phyloP scores from a whole-genome alignment of 2,329 filamentous ascomycete genomes.

The Coleophoma eucalyptorum region DNA sequence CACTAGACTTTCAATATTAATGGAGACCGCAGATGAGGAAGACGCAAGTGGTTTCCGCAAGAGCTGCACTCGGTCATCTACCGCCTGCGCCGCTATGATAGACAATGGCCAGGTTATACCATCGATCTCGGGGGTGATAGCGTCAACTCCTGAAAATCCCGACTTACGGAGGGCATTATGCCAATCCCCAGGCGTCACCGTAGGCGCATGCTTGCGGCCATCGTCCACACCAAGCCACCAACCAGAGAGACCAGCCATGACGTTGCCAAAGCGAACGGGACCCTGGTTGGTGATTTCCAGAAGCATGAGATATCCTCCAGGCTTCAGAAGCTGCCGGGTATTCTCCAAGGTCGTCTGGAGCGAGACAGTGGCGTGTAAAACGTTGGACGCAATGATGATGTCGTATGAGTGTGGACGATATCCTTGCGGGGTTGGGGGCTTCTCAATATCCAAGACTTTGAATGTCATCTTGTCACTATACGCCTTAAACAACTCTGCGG shows the following conservation, averaged over 20 bases:
- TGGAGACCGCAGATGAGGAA: neutral
- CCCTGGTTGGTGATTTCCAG: constrained; percentile 15
- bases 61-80: constrained; percentile 23
- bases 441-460: constrained; percentile 21
- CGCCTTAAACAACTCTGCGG: constrained; percentile 22
- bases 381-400: constrained; percentile 18
- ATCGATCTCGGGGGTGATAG: constrained; percentile 7
- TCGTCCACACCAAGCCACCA: constrained; percentile 7
- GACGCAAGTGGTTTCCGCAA: constrained; percentile 22
- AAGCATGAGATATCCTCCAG: constrained; percentile 23
- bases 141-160: constrained; percentile 24
- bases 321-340: constrained; percentile 24
- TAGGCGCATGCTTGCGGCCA: constrained; percentile 4
- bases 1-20: constrained; percentile 7
- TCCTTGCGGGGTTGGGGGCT: constrained; percentile 13
- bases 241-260: constrained; percentile 5
- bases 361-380: constrained; percentile 17
- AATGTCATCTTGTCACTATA: constrained; percentile 25
- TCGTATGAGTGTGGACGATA: constrained; percentile 15
- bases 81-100: constrained; percentile 27
- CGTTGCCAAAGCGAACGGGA: neutral
- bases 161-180: constrained; percentile 11
- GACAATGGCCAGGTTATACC: constrained; percentile 9
- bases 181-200: constrained; percentile 13
- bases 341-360: constrained; percentile 22